Conservation (phyloP, 495 filamentous ascomycete genomes). For the Glonium stellatum region DNA sequence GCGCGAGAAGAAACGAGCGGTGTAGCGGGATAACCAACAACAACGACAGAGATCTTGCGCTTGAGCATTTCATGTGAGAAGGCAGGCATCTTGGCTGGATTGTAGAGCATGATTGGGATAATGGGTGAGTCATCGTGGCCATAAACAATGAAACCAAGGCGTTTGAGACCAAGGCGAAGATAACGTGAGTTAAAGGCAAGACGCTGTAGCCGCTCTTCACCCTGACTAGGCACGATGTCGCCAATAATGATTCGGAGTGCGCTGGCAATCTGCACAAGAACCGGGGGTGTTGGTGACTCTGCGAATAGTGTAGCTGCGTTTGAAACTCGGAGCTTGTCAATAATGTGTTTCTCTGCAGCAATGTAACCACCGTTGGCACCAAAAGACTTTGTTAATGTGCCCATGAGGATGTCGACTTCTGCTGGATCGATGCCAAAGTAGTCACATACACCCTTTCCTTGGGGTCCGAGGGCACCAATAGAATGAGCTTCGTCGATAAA, state of each 20-base stretch:
- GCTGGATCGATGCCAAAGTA: conserved; percentile 86
- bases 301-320: conserved; percentile 85
- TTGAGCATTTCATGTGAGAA: conserved; percentile 98
- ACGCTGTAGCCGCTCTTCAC: conserved; percentile 90
- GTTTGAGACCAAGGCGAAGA: conserved; percentile 90
- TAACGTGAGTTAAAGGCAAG: conserved; percentile 98
- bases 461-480: conserved; percentile 83
- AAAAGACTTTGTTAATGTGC: conserved; percentile 95
- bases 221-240: conserved; percentile 81
- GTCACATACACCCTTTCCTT: conserved; percentile 88
- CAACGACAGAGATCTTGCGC: conserved; percentile 96
- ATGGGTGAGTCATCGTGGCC: conserved; percentile 98
- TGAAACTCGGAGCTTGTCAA: conserved; percentile 77
- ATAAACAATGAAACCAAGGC: conserved; percentile 92
- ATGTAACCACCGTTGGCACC: conserved; percentile 97
- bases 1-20: conserved; percentile 89
- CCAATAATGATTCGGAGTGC: conserved; percentile 82
- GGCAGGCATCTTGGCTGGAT: conserved; percentile 94
- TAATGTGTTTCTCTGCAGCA: conserved; percentile 81
- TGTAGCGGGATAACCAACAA: conserved; percentile 97
- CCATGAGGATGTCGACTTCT: conserved; percentile 95
- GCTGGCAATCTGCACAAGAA: conserved; percentile 79
- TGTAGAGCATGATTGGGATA: conserved; percentile 87
- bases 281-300: conserved; percentile 78
- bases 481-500: conserved; percentile 98